Conservation (phyloP, 345 rosid species). For the Pistacia integerrima region DNA sequence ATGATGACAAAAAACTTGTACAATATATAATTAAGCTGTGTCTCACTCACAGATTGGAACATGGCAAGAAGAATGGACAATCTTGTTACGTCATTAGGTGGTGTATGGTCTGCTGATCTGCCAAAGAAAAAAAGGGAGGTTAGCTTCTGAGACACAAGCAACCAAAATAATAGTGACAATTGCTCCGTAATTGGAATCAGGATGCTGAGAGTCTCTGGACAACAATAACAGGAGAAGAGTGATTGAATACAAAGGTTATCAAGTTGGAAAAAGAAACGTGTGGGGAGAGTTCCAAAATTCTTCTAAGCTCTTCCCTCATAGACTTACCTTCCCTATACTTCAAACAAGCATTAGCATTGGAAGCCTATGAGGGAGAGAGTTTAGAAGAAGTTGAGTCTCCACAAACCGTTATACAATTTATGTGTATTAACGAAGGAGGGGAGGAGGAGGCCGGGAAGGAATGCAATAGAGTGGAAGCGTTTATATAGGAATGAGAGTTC, state of each 20-base stretch:
- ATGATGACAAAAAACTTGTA: conserved; percentile 7
- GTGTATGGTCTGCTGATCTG: background rate
- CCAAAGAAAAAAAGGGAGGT: background rate
- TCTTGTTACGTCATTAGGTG: too few relatives aligned
- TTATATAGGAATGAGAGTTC: background rate
- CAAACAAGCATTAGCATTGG: background rate
- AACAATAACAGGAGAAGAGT: background rate
- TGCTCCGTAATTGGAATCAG: background rate
- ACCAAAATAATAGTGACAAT: background rate
- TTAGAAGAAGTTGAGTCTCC: conserved; percentile 29
- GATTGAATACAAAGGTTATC: background rate
- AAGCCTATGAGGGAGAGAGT: conserved; percentile 43
- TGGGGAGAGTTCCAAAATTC: conserved; percentile 26
- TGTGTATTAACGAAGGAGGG: background rate
- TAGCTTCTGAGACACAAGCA: background rate
- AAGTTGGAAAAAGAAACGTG: background rate
- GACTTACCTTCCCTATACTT: conserved; percentile 10
- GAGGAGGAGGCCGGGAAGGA: background rate
- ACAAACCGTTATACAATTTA: background rate
- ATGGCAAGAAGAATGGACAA: background rate
- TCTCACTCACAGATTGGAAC: background rate
- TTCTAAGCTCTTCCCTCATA: conserved; percentile 19
- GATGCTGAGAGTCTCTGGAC: background rate
- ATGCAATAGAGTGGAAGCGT: background rate
- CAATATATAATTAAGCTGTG: background rate